Evolutionary conservation across 345 rosid genomes (phyloP), one percentile per base, ranked within the genome.

Genomic region (Ailanthus altissimus): DNA sequence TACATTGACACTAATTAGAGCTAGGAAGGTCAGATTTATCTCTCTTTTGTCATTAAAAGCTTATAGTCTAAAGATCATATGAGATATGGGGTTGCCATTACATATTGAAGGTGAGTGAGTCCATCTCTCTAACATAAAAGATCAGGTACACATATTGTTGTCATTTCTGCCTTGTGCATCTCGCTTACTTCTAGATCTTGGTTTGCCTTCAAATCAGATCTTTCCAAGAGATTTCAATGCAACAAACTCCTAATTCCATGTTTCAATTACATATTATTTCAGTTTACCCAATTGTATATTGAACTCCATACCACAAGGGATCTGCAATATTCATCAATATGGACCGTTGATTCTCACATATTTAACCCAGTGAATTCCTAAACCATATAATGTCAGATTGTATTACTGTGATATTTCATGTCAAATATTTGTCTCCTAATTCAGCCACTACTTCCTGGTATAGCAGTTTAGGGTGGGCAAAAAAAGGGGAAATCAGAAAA

Each of bases 1-100:
- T 15, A 79, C 84, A 11, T 72, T 88, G n/a, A 32, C 72, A 9
- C 51, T 58, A 46, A 80, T 40, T 70, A 86, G 65, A 81, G 56
- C 80, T 43, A 80, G 82, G 78, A 86, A 88, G 92, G 89, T 86
- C 42, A 13, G 70, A 28, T 46, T 38, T 54, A 23, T 20, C 42
- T 26, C 40, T 47, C 5, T 67, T 13, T 20, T 50, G 54, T 40
- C 23, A 14, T 5, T 74, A 38, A 53, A 50, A 59, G 13, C 10
- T 25, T 8, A 10, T 42, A 43, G 21, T 32, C 14, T 32, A 0
- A 50, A 53, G 38, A 25, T 40, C 28, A 25, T n/a, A 25, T 1
- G 43, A 47, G 47, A n/a, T 32, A 9, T 14, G 15, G 6, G 43
- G 2, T 3, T 67, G 72, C 25, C 1, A 25, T 67, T 23, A 25